A percentile compares a stretch with the other conserved stretches of the same genome.
Conservation (phyloP, 2,329 filamentous ascomycete species). For the Hypoxylon sp. region DNA sequence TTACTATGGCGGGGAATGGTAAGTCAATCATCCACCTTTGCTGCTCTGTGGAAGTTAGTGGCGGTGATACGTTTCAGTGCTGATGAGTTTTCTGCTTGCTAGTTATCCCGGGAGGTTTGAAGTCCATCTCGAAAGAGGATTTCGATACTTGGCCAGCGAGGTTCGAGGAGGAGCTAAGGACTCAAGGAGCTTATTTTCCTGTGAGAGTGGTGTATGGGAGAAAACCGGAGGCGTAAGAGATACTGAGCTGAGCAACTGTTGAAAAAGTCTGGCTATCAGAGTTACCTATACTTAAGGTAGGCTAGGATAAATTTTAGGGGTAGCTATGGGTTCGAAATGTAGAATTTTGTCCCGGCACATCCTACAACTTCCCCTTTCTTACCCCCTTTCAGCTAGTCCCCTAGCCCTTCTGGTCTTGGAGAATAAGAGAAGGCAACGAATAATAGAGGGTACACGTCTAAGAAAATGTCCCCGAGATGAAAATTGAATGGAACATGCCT, state of each 20-base stretch:
- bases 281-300: too few species aligned
- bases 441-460: too few species aligned
- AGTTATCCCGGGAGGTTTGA: constrained; percentile 31
- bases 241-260: background rate
- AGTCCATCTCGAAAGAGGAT: constrained; percentile 28
- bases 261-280: too few species aligned
- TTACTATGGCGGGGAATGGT: constrained; percentile 21
- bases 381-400: too few species aligned
- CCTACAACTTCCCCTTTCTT: too few species aligned
- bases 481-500: too few species aligned
- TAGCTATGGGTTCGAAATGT: background rate
- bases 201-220: constrained; percentile 29
- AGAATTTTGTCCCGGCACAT: background rate
- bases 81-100: background rate
- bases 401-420: too few species aligned
- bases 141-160: constrained; percentile 26
- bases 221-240: constrained; percentile 15
- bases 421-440: too few species aligned
- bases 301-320: background rate
- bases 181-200: constrained; percentile 14
- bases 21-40: background rate
- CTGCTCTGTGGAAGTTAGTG: background rate
- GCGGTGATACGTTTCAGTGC: background rate
- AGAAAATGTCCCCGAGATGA: too few species aligned
- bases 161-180: constrained; percentile 33